Conservation (phyloP, 179 eudicot species). For the Silene vulgaris region DNA sequence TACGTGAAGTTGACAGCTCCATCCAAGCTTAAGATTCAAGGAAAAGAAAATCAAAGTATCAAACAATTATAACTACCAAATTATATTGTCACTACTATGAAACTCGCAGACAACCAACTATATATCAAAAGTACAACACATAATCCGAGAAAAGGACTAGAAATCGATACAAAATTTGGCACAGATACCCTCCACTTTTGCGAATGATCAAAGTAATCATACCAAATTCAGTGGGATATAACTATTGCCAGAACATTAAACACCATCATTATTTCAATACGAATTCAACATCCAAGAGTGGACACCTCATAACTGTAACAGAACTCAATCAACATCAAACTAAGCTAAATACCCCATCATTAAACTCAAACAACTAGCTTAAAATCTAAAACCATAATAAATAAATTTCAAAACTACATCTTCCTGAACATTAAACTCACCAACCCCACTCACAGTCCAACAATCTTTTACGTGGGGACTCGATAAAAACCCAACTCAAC, state of each 20-base stretch:
- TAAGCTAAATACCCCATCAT: constrained; percentile 8
- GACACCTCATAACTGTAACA: constrained; percentile 6
- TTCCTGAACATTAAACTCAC: constrained; percentile 15
- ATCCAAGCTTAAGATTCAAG: neutral
- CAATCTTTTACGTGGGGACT: constrained; percentile 17
- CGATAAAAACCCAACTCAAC: constrained; percentile 13
- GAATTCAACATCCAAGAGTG: neutral
- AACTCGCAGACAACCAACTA: neutral
- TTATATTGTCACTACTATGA: neutral
- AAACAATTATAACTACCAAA: neutral
- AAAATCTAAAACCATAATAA: constrained; percentile 5
- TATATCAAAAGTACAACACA: neutral
- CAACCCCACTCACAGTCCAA: constrained; percentile 23
- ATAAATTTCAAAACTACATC: constrained; percentile 7
- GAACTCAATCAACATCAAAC: constrained; percentile 4
- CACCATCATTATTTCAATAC: constrained; percentile 3
- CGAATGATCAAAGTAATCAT: neutral
- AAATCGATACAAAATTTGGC: neutral
- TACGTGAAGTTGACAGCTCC: constrained; percentile 1
- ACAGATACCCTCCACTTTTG: neutral
- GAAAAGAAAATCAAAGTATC: neutral
- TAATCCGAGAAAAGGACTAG: constrained; percentile 1
- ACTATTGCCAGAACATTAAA: neutral
- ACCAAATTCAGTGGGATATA: constrained; percentile 9
- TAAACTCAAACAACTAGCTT: constrained; percentile 15